These are phyloP conservation scores for Cucumis melo DNA, from an alignment of 306 rosid genomes.

Conservation along the genomic window DNA sequence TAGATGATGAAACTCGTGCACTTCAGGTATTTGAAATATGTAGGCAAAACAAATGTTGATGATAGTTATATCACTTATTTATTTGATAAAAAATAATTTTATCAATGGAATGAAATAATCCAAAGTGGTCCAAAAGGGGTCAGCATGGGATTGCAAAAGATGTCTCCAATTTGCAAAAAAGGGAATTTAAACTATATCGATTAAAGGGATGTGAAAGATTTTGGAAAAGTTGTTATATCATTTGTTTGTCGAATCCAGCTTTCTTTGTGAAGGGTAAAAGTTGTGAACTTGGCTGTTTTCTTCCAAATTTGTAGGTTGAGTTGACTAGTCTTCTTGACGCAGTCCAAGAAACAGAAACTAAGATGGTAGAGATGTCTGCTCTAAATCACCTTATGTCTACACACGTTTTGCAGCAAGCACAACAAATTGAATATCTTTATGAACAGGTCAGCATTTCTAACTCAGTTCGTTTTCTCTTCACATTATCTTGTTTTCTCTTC, in stretches of 20 bases:
- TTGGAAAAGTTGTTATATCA: background rate
- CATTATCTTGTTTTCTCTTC: background rate
- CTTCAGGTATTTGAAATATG: conserved; percentile 53
- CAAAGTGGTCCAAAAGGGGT: no score
- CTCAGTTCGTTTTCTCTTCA: background rate
- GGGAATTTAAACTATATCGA: no score
- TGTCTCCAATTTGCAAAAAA: no score
- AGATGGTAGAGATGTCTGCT: conserved; percentile 99
- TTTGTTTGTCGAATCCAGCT: conserved; percentile 3
- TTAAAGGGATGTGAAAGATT: no score
- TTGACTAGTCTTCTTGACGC: conserved; percentile 64
- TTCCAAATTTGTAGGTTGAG: conserved; percentile 54
- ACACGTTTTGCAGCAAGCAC: conserved; percentile 89
- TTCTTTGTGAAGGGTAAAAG: conserved; percentile 12
- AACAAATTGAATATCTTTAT: conserved; percentile 80
- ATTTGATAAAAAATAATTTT: no score
- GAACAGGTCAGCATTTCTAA: conserved; percentile 49
- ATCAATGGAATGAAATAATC: no score
- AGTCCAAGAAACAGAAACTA: conserved; percentile 88
- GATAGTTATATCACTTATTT: background rate
- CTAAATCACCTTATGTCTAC: conserved; percentile 89
- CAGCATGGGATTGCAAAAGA: no score
- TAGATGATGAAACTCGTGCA: conserved; percentile 91
- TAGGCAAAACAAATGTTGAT: background rate
- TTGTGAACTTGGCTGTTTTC: background rate